These are phyloP conservation scores for Pseudomonodictys pantanalensis DNA, from an alignment of 495 filamentous ascomycete species.

Conservation along the genomic window DNA sequence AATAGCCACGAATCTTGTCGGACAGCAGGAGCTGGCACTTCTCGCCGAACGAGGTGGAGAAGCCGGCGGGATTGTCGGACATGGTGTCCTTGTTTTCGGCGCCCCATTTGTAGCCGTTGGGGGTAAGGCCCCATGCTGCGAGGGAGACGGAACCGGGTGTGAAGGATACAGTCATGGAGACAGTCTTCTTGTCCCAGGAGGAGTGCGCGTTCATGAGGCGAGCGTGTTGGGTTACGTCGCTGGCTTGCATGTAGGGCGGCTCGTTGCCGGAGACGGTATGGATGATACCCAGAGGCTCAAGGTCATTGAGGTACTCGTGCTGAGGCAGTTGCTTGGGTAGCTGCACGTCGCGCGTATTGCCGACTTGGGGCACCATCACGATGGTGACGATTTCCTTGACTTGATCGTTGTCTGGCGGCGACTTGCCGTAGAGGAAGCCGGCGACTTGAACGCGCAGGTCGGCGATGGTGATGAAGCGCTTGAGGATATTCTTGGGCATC, in stretches of 20 bases:
- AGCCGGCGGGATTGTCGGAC: slow-evolving; percentile 90
- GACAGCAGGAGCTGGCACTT: slow-evolving; percentile 92
- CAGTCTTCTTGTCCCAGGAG: slow-evolving; percentile 89
- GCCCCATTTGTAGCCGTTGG: slow-evolving; percentile 94
- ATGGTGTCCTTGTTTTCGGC: slow-evolving; percentile 89
- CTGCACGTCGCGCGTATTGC: slow-evolving; percentile 86
- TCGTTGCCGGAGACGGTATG: slow-evolving; percentile 95
- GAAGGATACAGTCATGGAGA: slow-evolving; percentile 96
- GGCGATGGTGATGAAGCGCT: slow-evolving; percentile 96
- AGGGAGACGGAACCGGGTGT: slow-evolving; percentile 97
- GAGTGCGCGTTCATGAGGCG: slow-evolving; percentile 78
- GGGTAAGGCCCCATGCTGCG: slow-evolving; percentile 86
- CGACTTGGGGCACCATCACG: slow-evolving; percentile 96
- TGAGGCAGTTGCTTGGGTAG: slow-evolving; percentile 89
- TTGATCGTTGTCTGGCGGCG: slow-evolving; percentile 88
- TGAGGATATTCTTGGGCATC: slow-evolving; percentile 98
- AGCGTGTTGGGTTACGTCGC: slow-evolving; percentile 91
- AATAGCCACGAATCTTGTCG: slow-evolving; percentile 90
- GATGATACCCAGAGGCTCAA: slow-evolving; percentile 94
- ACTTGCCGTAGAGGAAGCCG: slow-evolving; percentile 91
- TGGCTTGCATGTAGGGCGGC: slow-evolving; percentile 89
- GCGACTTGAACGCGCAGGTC: slow-evolving; percentile 96
- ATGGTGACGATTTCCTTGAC: slow-evolving; percentile 97
- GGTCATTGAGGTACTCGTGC: slow-evolving; percentile 80
- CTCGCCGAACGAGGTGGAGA: slow-evolving; percentile 87